Evolutionary conservation across 345 rosid genomes (phyloP), one percentile per base, ranked within the genome.

Genomic region (Populus nigra): DNA sequence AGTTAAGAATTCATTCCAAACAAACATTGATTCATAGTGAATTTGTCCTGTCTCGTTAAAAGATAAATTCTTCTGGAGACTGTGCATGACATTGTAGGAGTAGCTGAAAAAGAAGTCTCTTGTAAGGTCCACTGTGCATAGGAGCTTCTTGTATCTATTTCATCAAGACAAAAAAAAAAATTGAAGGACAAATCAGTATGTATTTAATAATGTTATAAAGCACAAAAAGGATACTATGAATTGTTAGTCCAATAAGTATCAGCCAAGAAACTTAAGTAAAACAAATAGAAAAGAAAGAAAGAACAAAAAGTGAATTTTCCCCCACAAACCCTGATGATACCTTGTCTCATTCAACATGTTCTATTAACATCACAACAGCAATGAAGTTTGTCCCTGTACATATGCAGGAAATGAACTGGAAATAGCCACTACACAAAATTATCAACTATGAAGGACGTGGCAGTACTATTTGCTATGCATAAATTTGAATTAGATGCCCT

Each of bases 21-120:
- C 94, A 76, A 93, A 96, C 97, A 91, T 91, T 5, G 93, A 85
- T 75, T 96, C 97, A 53, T 93, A 87, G 76, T 83, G 88, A 79
- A 61, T 23, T n/a, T 78, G 83, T 75, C 86, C 88, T 73, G 88
- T 83, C 85, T 73, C 85, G 35, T 65, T 86, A 53, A 80, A 75
- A 72, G 82, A 74, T 62, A 93, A 84, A 80, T 93, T 96, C 82
- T 83, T 92, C 85, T 96, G 99, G 71, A 96, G 96, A 71, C 94
- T 88, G 83, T 89, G 89, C 96, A 91, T 96, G 72, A 88, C 74
- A 83, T 89, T 81, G 81, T 92, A 96, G 68, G 99, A 89, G 83
- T 96, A 96, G 93, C 99, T 96, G 87, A 90, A 96, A 89, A 90
- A 92, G 94, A 92, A 96, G 90, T 96, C 98, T 92, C 89, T 93